phyloP scores from a whole-genome alignment of 345 rosid genomes.

The Schrenkiella parvula region DNA sequence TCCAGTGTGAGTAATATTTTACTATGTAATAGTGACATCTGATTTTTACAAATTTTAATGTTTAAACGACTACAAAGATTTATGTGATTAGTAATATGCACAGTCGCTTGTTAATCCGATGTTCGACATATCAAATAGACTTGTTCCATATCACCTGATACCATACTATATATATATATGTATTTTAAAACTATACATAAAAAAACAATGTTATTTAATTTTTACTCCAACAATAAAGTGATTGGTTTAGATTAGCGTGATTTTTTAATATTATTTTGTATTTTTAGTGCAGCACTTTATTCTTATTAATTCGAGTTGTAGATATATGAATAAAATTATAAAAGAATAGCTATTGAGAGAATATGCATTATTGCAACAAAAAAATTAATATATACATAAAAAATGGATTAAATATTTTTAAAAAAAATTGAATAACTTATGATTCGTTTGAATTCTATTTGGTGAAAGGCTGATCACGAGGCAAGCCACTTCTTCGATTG shows the following conservation, averaged over 20 bases:
- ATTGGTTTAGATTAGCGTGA: background rate
- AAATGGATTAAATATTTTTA: too few species aligned
- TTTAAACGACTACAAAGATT: background rate
- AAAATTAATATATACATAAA: background rate
- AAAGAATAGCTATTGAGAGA: background rate
- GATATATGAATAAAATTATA: background rate
- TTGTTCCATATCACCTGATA: background rate
- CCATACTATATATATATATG: background rate
- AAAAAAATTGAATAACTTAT: background rate
- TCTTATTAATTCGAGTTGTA: background rate
- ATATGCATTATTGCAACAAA: background rate
- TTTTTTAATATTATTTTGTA: background rate
- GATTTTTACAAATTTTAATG: background rate
- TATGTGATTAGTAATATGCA: too few species aligned
- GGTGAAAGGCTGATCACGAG: constrained; percentile 12
- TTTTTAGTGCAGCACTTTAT: background rate
- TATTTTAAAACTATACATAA: background rate
- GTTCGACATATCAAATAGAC: too few species aligned
- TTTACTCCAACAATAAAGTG: background rate
- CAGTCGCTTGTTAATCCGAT: too few species aligned
- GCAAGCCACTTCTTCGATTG: background rate
- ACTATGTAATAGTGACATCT: background rate
- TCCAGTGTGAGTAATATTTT: background rate
- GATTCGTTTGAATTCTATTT: background rate
- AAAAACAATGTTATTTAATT: too few species aligned